phyloP scores from a whole-genome alignment of 495 filamentous ascomycete species.

The Hyaloscypha finlandica region DNA sequence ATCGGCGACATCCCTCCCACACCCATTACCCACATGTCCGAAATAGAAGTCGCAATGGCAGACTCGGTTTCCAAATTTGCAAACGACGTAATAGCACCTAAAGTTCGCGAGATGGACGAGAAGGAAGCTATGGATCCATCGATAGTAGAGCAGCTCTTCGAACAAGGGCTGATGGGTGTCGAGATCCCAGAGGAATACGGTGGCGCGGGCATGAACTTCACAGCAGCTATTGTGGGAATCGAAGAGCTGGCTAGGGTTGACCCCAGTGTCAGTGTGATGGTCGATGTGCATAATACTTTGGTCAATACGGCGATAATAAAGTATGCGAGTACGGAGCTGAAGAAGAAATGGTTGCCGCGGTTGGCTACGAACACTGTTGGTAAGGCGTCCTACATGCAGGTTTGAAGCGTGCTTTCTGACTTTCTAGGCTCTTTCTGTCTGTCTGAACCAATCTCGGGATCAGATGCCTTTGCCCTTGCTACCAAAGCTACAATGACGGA shows the following conservation, averaged over 20 bases:
- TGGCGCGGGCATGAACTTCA: constrained; percentile 98
- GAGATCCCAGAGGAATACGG: constrained; percentile 98
- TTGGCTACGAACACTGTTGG: constrained; percentile 83
- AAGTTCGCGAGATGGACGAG: constrained; percentile 97
- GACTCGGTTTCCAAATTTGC: constrained; percentile 92
- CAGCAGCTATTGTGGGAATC: constrained; percentile 90
- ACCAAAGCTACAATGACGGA: constrained; percentile 78
- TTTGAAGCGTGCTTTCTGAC: constrained; percentile 5
- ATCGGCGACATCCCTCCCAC: constrained; percentile 77
- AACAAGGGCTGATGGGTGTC: constrained; percentile 96
- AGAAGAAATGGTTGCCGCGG: constrained; percentile 83
- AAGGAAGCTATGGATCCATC: constrained; percentile 88
- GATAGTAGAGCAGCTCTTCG: constrained; percentile 90
- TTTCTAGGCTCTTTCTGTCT: constrained; percentile 84
- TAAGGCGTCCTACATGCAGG: constrained; percentile 2
- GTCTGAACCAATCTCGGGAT: constrained; percentile 89
- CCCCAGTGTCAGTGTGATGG: constrained; percentile 89
- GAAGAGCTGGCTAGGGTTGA: constrained; percentile 95
- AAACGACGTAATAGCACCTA: constrained; percentile 82
- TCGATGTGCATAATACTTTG: constrained; percentile 96
- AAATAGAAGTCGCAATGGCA: constrained; percentile 85
- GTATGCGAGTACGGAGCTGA: constrained; percentile 72
- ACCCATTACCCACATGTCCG: constrained; percentile 89
- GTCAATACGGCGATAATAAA: constrained; percentile 93
- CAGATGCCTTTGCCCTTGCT: constrained; percentile 92